Evolutionary conservation across 140 eudicot genomes (phyloP), one percentile per base, ranked within the genome.

Genomic region (Flaveria floridana): DNA sequence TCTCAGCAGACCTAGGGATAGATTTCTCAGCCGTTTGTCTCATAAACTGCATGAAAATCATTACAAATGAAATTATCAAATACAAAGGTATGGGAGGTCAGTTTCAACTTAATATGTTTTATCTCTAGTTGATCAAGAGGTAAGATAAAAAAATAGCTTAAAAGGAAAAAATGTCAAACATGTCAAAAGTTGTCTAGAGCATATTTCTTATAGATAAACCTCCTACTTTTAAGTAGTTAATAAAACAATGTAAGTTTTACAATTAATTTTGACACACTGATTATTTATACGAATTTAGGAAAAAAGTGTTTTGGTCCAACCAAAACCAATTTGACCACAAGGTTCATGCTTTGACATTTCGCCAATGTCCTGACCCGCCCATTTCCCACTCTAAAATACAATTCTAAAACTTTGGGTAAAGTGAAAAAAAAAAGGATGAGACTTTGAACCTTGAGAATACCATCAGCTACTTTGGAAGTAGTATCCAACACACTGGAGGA

Each of bases 1-100:
- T 91, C 84, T 95, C 97, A 61, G 96, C 95, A 72, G 88, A 82
- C 63, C 97, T 85, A 68, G 99, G 99, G 20, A 95, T 83, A 53
- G 96, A 87, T 67, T 85, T 84, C 76, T 91, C 97, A 16, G 96
- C 95, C 56, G 71, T 64, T 76, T 72, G 80, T 74, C 72, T 85
- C 81, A 91, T 72, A 72, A 69, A 74, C 99, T 94, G 97, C 85
- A 78, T 37, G 20, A 63, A 14, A 41, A 83, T 28, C 26, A 41
- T 70, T 21, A 75, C 30, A 34, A 28, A 34, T 52, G 13, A 19
- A 58, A 70, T 23, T 42, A 34, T 52, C 62, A 67, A 53, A 76
- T 25, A 68, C 15, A 72, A 10, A 42, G 26, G 34, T 39, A 28
- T 56, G 0, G 2, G 18, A 61, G 67, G 41, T 4, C 28, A 61